Percentiles rank a stretch among this genome's conserved stretches.
Evolutionary conservation across 805 yeast genomes (phyloP).

Genomic region (Wickerhamomyces kurtzmanii): DNA sequence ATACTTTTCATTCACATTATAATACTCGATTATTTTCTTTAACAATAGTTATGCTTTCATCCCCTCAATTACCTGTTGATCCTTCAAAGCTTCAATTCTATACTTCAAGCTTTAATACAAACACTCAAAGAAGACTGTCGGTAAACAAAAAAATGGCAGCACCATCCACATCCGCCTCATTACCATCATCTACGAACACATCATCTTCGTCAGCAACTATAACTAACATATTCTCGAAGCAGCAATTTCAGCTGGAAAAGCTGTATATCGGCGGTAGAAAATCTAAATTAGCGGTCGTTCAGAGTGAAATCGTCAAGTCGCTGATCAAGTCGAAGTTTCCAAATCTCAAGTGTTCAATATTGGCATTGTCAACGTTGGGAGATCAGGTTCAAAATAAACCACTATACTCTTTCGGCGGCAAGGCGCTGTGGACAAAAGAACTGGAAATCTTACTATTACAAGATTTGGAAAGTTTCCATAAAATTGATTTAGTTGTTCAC

Average conservation of each 20-base stretch:
- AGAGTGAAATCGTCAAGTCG: slow-evolving; percentile 64
- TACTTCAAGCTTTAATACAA: no score
- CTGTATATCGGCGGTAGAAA: slow-evolving; percentile 76
- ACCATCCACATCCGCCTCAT: no score
- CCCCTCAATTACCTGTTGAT: no score
- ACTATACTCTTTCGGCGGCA: slow-evolving; percentile 91
- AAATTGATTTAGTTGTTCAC: slow-evolving; percentile 85
- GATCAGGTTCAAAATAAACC: slow-evolving; percentile 83
- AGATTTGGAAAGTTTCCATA: slow-evolving; percentile 49
- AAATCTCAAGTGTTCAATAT: slow-evolving; percentile 58
- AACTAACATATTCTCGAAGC: no score
- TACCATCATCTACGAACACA: no score
- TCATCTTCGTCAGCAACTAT: no score
- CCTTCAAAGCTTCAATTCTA: no score
- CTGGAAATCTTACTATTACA: slow-evolving; percentile 68
- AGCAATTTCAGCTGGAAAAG: slow-evolving; percentile 17
- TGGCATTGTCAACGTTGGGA: slow-evolving; percentile 80
- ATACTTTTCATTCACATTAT: no score
- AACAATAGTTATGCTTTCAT: no score
- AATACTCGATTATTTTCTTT: no score
- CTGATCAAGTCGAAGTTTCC: slow-evolving; percentile 53
- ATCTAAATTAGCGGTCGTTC: slow-evolving; percentile 79
- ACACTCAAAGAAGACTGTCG: no score
- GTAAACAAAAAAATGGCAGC: no score
- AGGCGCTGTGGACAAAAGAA: slow-evolving; percentile 94